Percentiles rank a stretch among this genome's conserved stretches.
These are phyloP conservation scores for Symbiodinium natans DNA, from an alignment of 73 alveolate species.

Conservation along the genomic window DNA sequence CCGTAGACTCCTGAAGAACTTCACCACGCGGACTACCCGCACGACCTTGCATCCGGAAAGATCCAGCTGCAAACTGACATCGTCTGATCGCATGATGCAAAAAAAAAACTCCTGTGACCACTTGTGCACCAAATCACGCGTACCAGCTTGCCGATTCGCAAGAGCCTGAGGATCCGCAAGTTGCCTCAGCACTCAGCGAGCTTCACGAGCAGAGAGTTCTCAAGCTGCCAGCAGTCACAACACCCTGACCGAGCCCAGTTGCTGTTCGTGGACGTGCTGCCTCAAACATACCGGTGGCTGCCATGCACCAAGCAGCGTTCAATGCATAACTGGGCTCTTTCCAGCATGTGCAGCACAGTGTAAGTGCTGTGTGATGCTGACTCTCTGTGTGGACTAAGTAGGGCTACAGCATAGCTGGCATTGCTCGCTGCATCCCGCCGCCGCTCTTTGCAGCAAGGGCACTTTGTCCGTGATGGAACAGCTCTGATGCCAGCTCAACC, in stretches of 20 bases:
- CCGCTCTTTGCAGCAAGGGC: background rate
- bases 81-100: background rate
- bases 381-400: no score
- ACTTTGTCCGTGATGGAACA: background rate
- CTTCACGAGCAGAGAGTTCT: no score
- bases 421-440: background rate
- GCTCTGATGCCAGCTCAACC: conserved; percentile 12
- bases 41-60: conserved; percentile 6
- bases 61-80: background rate
- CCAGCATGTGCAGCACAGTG: background rate
- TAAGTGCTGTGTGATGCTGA: no score
- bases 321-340: no score
- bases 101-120: no score
- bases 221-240: no score
- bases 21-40: conserved; percentile 87
- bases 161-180: conserved; percentile 45
- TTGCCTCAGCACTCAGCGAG: background rate
- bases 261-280: background rate
- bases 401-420: no score
- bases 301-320: background rate
- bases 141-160: conserved; percentile 51
- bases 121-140: conserved; percentile 45
- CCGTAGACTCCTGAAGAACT: conserved; percentile 60
- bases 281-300: background rate
- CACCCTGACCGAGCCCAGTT: background rate